Evolutionary conservation across 2,329 filamentous ascomycete genomes (phyloP), one percentile per base, ranked within the genome.

Genomic region (Venturia pyrina): DNA sequence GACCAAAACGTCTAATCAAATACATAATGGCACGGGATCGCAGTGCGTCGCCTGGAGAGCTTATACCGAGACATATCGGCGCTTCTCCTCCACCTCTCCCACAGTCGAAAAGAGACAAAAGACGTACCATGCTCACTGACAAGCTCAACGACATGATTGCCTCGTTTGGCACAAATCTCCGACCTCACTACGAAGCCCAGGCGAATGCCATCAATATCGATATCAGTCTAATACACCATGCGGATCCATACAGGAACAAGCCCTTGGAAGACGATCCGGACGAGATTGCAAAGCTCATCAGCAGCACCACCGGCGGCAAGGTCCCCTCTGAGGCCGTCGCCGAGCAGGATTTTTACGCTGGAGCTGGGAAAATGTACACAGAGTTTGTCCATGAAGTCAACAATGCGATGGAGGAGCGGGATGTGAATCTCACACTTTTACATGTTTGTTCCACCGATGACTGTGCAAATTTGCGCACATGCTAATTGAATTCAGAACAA

Each of bases 181-280:
- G 96, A 75, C 81, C 85, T 68, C 87, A 91, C 71, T 98, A 96
- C 76, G 87, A 93, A 68, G 90, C 95, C 70, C 91, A 97, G 77
- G 84, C 97, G 1, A 89, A 95, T 72, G 91, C 91, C 70, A 86
- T 97, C n/a, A 93, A 97, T 78, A 87, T 91, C 69, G 93, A 96
- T 76, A 92, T 93, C 78, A 90, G 85, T 67, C 83, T 96, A 59
- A 91, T 96, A 70, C 87, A 91, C 75, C 87, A 90, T 70, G 90
- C 95, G 64, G 89, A 96, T 72, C 89, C 90, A 0, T 96, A 96
- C 75, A 81, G 83, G 64, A 82, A 87, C 68, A 84, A 86, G 67
- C 86, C 90, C 62, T 82, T 96, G 65, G 84, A 84, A 17, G 85
- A 88, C 69, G 78, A 78, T 28, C 79, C 82, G 60, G 88, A 91